A percentile compares a stretch with the other conserved stretches of the same genome.
phyloP scores from a whole-genome alignment of 305 asterid species.

The Solanum hybrid region DNA sequence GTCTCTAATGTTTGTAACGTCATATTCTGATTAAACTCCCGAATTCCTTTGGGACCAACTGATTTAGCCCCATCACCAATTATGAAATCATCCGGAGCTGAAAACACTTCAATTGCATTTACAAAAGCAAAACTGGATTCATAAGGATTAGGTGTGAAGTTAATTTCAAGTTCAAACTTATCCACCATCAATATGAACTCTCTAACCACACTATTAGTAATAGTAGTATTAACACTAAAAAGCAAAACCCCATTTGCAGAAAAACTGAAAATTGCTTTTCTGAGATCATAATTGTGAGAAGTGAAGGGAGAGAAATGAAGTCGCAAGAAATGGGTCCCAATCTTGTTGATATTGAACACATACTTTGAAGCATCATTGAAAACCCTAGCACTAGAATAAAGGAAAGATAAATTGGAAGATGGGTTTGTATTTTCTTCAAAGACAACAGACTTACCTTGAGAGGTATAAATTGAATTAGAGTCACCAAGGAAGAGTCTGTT shows the following conservation, averaged over 20 bases:
- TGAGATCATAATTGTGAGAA: constrained; percentile 34
- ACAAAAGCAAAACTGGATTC: constrained; percentile 48
- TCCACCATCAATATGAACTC: constrained; percentile 61
- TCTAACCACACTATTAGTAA: constrained; percentile 17
- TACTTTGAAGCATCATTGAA: constrained; percentile 44
- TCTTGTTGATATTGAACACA: constrained; percentile 32
- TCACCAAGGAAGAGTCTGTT: constrained; percentile 62
- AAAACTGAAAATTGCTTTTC: constrained; percentile 39
- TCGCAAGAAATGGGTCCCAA: constrained; percentile 72
- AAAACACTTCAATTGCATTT: constrained; percentile 76
- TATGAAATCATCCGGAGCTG: constrained; percentile 61
- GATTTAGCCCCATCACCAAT: constrained; percentile 41
- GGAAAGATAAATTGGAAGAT: constrained; percentile 27
- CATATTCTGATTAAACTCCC: constrained; percentile 56
- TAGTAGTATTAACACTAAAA: constrained; percentile 17
- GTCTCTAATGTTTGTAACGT: constrained; percentile 55
- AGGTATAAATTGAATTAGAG: constrained; percentile 20
- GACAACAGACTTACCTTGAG: constrained; percentile 39
- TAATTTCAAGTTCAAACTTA: constrained; percentile 38
- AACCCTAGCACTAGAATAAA: constrained; percentile 59
- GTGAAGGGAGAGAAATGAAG: constrained; percentile 71
- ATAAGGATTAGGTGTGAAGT: constrained; percentile 29
- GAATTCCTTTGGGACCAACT: constrained; percentile 37
- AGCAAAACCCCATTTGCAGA: constrained; percentile 49
- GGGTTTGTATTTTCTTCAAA: constrained; percentile 27